phyloP scores from a whole-genome alignment of 2,329 filamentous ascomycete genomes.

The Ophiostoma perfectum region DNA sequence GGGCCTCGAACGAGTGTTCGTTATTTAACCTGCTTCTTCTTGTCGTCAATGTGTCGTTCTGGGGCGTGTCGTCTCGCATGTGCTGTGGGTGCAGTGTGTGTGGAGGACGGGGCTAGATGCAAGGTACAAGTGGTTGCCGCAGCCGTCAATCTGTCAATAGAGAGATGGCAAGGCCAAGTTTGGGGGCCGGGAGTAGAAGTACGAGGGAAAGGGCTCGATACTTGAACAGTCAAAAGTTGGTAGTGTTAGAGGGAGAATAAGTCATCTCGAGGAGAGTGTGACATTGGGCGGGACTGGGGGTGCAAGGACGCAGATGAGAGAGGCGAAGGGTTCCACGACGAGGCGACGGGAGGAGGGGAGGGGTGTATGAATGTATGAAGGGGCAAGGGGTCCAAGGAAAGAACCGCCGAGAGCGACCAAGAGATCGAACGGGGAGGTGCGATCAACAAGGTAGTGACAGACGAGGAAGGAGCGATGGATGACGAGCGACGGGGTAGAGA shows the following conservation, averaged over 20 bases:
- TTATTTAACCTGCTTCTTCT: background rate
- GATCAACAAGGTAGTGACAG: constrained; percentile 2
- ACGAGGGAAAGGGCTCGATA: background rate
- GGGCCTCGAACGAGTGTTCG: background rate
- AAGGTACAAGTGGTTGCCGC: constrained; percentile 12
- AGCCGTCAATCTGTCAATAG: constrained; percentile 14
- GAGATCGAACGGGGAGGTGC: constrained; percentile 12
- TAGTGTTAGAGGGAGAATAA: background rate
- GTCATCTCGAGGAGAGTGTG: background rate
- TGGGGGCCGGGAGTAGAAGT: background rate
- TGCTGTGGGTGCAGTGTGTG: constrained; percentile 12
- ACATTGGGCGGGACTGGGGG: background rate
- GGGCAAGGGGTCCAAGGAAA: constrained; percentile 1
- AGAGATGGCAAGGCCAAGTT: background rate
- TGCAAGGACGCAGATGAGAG: background rate
- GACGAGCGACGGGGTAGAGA: no score
- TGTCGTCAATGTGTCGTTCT: background rate
- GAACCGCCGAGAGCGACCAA: background rate
- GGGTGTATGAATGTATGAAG: background rate
- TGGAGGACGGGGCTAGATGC: constrained; percentile 11
- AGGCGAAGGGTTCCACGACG: no score
- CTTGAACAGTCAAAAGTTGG: background rate
- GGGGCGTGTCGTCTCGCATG: constrained; percentile 8
- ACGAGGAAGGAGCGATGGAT: constrained; percentile 1
- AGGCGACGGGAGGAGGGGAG: background rate